phyloP scores from a whole-genome alignment of 2,329 filamentous ascomycete species.

The Aspergillus tanneri region DNA sequence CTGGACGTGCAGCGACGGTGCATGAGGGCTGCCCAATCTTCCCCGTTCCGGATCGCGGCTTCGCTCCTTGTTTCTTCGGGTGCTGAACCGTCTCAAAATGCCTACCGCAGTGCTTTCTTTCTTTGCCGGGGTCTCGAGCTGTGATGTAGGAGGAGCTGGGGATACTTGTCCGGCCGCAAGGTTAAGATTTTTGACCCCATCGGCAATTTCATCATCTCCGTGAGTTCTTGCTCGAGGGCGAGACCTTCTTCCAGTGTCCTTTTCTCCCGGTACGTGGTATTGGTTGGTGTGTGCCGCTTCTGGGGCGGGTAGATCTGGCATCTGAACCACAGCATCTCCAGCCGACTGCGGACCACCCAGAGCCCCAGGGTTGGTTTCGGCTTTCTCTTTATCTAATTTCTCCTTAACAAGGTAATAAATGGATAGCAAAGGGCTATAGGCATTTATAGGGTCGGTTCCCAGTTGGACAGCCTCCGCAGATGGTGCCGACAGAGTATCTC shows the following conservation, averaged over 20 bases:
- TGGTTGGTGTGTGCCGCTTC: slow-evolving; percentile 87
- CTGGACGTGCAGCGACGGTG: slow-evolving; percentile 78
- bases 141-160: slow-evolving; percentile 55
- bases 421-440: slow-evolving; percentile 86
- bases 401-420: slow-evolving; percentile 96
- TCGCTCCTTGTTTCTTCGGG: slow-evolving; percentile 68
- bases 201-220: slow-evolving; percentile 84
- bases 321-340: slow-evolving; percentile 57
- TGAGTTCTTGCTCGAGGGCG: slow-evolving; percentile 87
- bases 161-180: slow-evolving; percentile 50
- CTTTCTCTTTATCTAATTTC: slow-evolving; percentile 77
- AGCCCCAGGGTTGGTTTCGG: slow-evolving; percentile 60
- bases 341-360: slow-evolving; percentile 57
- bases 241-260: slow-evolving; percentile 76
- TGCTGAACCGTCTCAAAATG: slow-evolving; percentile 85
- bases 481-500: slow-evolving; percentile 79
- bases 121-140: slow-evolving; percentile 62
- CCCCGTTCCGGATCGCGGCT: slow-evolving; percentile 42
- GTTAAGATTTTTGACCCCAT: slow-evolving; percentile 67
- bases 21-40: slow-evolving; percentile 63
- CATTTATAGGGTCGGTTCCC: slow-evolving; percentile 85
- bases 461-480: slow-evolving; percentile 81
- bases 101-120: slow-evolving; percentile 87
- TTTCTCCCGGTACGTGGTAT: slow-evolving; percentile 88
- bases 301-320: slow-evolving; percentile 76